Percentiles rank a stretch among this genome's conserved stretches.
Evolutionary conservation across 2,329 filamentous ascomycete genomes (phyloP).

Genomic region (Thielaviopsis cerberus): DNA sequence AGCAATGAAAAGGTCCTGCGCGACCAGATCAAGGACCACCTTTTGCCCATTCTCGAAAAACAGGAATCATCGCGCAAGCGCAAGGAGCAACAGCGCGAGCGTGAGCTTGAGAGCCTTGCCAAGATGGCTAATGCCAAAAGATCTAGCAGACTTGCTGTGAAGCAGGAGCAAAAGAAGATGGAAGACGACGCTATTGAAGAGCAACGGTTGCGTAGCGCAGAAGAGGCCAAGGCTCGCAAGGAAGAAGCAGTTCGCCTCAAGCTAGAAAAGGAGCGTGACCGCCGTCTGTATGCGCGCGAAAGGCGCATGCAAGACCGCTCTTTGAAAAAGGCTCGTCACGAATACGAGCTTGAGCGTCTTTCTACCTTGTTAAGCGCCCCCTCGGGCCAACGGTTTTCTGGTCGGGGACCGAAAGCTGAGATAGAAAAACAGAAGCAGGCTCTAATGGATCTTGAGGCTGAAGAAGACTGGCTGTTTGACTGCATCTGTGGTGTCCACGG

Average conservation of each 20-base stretch:
- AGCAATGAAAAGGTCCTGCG: conserved; percentile 67
- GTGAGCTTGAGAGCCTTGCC: conserved; percentile 61
- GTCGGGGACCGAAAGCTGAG: conserved; percentile 45
- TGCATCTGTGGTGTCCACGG: conserved; percentile 83
- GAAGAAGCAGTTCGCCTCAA: conserved; percentile 36
- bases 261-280: conserved; percentile 56
- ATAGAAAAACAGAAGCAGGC: conserved; percentile 65
- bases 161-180: conserved; percentile 13
- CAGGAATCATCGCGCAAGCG: conserved; percentile 56
- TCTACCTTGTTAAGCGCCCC: conserved; percentile 22
- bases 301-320: conserved; percentile 74
- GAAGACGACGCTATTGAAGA: conserved; percentile 5
- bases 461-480: conserved; percentile 86
- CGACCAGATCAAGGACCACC: conserved; percentile 52
- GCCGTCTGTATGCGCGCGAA: conserved; percentile 66
- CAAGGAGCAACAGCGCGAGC: conserved; percentile 49
- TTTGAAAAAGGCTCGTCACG: conserved; percentile 60
- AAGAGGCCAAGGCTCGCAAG: conserved; percentile 47
- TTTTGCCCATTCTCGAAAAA: conserved; percentile 70
- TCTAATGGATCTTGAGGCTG: conserved; percentile 52
- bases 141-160: conserved; percentile 66
- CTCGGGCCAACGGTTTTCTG: conserved; percentile 7
- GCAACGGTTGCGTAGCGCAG: conserved; percentile 25
- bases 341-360: conserved; percentile 64
- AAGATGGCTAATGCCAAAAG: conserved; percentile 88